Conservation (phyloP, 1,284 basidiomycete genomes). For the Pseudozyma hubeiensis region DNA sequence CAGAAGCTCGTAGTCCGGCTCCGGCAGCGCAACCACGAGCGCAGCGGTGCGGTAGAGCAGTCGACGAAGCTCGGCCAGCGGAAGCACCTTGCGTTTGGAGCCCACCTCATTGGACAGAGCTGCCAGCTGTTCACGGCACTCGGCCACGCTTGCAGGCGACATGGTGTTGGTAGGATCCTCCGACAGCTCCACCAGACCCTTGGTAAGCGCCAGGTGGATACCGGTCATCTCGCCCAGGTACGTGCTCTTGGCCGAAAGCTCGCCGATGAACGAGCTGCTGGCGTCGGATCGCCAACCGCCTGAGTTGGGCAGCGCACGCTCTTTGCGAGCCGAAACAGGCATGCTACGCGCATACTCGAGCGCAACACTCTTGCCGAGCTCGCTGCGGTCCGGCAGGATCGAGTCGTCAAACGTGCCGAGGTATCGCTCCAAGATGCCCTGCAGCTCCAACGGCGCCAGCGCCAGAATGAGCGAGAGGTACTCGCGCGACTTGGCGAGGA, state of each 20-base stretch:
- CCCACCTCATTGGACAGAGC: slow-evolving; percentile 74
- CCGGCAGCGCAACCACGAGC: slow-evolving; percentile 52
- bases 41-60: slow-evolving; percentile 87
- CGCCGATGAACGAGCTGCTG: slow-evolving; percentile 57
- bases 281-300: slow-evolving; percentile 68
- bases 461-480: slow-evolving; percentile 89
- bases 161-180: slow-evolving; percentile 75
- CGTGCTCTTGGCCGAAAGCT: slow-evolving; percentile 60
- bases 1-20: slow-evolving; percentile 84
- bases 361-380: slow-evolving; percentile 65
- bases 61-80: slow-evolving; percentile 78
- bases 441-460: slow-evolving; percentile 89
- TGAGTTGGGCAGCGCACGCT: slow-evolving; percentile 60
- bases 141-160: slow-evolving; percentile 73
- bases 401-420: slow-evolving; percentile 57
- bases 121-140: slow-evolving; percentile 79
- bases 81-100: slow-evolving; percentile 15
- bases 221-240: slow-evolving; percentile 82
- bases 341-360: slow-evolving; percentile 63
- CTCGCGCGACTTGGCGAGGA: slow-evolving; percentile 79
- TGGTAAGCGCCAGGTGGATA: slow-evolving; percentile 75
- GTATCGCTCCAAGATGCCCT: slow-evolving; percentile 84
- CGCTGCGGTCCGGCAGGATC: slow-evolving; percentile 45
- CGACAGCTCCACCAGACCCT: slow-evolving; percentile 74
- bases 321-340: slow-evolving; percentile 51